phyloP scores from a whole-genome alignment of 2,329 filamentous ascomycete genomes.

The Fusarium agapanthi region DNA sequence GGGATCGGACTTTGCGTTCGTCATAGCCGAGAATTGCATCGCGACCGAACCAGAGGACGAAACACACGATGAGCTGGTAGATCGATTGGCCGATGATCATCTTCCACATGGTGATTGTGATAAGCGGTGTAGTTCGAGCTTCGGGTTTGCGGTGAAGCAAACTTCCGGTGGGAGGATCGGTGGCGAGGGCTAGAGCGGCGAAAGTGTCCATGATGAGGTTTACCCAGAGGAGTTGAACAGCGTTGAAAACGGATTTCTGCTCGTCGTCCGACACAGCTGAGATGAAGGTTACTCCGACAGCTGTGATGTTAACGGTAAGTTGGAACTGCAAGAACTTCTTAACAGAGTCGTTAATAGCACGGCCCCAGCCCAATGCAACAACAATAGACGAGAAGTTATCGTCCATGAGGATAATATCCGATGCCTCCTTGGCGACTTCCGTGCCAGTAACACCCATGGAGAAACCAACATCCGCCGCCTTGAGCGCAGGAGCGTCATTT shows the following conservation, averaged over 20 bases:
- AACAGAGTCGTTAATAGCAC: conserved; percentile 73
- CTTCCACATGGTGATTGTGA: conserved; percentile 76
- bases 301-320: conserved; percentile 76
- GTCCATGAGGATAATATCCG: conserved; percentile 72
- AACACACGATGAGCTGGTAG: conserved; percentile 66
- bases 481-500: conserved; percentile 72
- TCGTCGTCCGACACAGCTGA: conserved; percentile 63
- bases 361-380: conserved; percentile 72
- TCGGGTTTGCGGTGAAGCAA: conserved; percentile 63
- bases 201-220: conserved; percentile 77
- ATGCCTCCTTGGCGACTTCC: conserved; percentile 72
- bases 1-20: conserved; percentile 57
- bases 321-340: conserved; percentile 75
- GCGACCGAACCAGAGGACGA: conserved; percentile 69
- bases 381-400: conserved; percentile 74
- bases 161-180: conserved; percentile 66
- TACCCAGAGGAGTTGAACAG: conserved; percentile 74
- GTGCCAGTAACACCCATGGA: conserved; percentile 74
- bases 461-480: conserved; percentile 73
- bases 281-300: conserved; percentile 70
- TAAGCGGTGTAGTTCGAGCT: conserved; percentile 73
- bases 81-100: conserved; percentile 70
- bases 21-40: conserved; percentile 56
- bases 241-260: conserved; percentile 69
- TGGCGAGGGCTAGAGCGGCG: conserved; percentile 70